phyloP scores from a whole-genome alignment of 2,329 filamentous ascomycete species.

The Diaporthe batatas region DNA sequence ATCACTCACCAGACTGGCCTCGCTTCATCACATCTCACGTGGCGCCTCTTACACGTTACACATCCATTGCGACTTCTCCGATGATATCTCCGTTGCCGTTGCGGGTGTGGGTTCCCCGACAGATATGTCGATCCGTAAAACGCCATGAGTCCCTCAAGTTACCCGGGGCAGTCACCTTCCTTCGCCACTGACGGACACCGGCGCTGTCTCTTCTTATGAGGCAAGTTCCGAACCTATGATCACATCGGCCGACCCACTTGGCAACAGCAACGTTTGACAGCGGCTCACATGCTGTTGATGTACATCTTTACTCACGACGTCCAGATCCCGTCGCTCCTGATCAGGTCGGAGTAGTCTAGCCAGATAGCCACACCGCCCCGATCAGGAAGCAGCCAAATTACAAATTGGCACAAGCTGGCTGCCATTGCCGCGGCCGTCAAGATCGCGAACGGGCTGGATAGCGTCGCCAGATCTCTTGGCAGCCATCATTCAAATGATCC shows the following conservation, averaged over 20 bases:
- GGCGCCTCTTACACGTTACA: slow-evolving; percentile 55
- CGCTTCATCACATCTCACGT: slow-evolving; percentile 61
- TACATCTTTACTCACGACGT: neutral
- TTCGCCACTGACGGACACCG: neutral
- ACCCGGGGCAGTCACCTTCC: no score
- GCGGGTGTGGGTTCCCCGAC: slow-evolving; percentile 29
- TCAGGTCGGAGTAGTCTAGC: neutral
- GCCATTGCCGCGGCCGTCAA: neutral
- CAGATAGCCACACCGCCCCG: neutral
- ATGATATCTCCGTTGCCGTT: slow-evolving; percentile 55
- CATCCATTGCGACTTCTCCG: slow-evolving; percentile 55
- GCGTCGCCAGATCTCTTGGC: slow-evolving; percentile 19
- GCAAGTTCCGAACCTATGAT: neutral
- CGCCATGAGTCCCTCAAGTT: slow-evolving; percentile 1
- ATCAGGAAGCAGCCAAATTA: slow-evolving; percentile 1
- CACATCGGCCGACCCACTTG: neutral
- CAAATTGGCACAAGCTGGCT: neutral
- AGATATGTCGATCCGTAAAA: slow-evolving; percentile 21
- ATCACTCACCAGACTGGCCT: slow-evolving; percentile 59
- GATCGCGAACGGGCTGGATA: slow-evolving; percentile 49
- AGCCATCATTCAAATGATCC: slow-evolving; percentile 6
- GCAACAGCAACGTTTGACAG: neutral
- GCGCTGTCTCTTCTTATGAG: slow-evolving; percentile 1
- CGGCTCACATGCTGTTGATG: neutral
- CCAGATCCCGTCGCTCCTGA: neutral